Percentiles rank a stretch among this genome's conserved stretches.
These are phyloP conservation scores for Cadophora sp. DNA, from an alignment of 2,329 filamentous ascomycete species.

Conservation along the genomic window DNA sequence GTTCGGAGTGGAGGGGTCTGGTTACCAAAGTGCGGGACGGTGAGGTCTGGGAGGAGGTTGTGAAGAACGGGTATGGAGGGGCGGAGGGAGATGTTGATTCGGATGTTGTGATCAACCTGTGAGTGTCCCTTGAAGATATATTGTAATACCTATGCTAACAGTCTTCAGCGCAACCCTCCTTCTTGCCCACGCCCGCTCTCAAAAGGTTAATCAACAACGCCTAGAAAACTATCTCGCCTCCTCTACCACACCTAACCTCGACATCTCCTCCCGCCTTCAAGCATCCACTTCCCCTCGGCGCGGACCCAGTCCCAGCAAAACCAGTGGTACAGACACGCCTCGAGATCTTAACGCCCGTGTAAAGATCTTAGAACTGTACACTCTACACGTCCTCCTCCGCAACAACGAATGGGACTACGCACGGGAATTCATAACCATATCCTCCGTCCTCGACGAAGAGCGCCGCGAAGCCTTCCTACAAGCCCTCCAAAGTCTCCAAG, in stretches of 20 bases:
- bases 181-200: slow-evolving; percentile 85
- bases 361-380: slow-evolving; percentile 94
- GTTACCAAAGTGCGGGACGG: slow-evolving; percentile 87
- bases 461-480: slow-evolving; percentile 87
- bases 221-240: slow-evolving; percentile 90
- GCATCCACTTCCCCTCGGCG: slow-evolving; percentile 54
- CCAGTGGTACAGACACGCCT: slow-evolving; percentile 76
- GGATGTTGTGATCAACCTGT: slow-evolving; percentile 92
- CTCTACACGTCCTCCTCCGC: slow-evolving; percentile 88
- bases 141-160: slow-evolving; percentile 36
- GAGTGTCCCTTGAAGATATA: slow-evolving; percentile 44
- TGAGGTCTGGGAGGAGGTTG: slow-evolving; percentile 92
- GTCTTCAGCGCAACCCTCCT: slow-evolving; percentile 79
- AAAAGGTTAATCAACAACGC: slow-evolving; percentile 83
- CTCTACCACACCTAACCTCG: slow-evolving; percentile 74
- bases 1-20: slow-evolving; percentile 81
- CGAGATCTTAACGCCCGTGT: slow-evolving; percentile 84
- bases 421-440: slow-evolving; percentile 85
- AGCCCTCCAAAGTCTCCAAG: slow-evolving; percentile 81
- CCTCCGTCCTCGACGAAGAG: slow-evolving; percentile 89
- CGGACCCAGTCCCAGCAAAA: slow-evolving; percentile 63
- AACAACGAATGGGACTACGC: slow-evolving; percentile 98
- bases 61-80: slow-evolving; percentile 85
- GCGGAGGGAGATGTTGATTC: slow-evolving; percentile 90
- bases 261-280: slow-evolving; percentile 68